A percentile compares a stretch with the other conserved stretches of the same genome.
phyloP scores from a whole-genome alignment of 495 filamentous ascomycete genomes.

The Terfezia boudieri region DNA sequence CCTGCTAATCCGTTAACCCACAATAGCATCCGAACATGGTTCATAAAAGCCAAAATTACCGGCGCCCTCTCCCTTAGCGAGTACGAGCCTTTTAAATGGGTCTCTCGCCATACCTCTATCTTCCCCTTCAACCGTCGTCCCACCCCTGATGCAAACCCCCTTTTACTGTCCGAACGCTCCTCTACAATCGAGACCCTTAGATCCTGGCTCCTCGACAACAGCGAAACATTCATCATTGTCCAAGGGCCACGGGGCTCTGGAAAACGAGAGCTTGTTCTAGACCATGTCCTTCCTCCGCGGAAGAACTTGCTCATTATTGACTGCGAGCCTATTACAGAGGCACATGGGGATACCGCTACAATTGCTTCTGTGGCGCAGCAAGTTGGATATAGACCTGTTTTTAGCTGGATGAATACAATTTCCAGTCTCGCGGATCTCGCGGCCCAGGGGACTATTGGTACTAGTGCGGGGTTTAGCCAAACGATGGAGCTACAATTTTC shows the following conservation, averaged over 20 bases:
- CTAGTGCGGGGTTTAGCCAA: conserved; percentile 87
- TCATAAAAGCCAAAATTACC: conserved; percentile 69
- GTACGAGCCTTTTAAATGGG: neutral
- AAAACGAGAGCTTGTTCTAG: conserved; percentile 66
- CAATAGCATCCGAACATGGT: conserved; percentile 49
- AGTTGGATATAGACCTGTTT: conserved; percentile 83
- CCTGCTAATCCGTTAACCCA: neutral
- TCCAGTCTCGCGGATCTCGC: conserved; percentile 82
- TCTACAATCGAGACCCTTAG: conserved; percentile 56
- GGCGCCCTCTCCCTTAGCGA: conserved; percentile 49
- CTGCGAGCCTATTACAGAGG: conserved; percentile 84
- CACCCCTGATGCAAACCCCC: neutral
- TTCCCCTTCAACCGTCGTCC: neutral
- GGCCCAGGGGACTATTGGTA: conserved; percentile 78
- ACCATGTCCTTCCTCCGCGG: conserved; percentile 44
- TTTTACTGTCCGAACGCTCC: conserved; percentile 70
- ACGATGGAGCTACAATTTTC: conserved; percentile 74
- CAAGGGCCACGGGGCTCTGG: conserved; percentile 83
- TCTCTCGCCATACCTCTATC: neutral
- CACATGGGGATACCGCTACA: conserved; percentile 69
- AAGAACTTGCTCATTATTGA: conserved; percentile 73
- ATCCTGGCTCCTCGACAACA: conserved; percentile 68
- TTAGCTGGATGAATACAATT: conserved; percentile 89
- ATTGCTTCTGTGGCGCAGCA: conserved; percentile 59
- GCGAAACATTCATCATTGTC: conserved; percentile 82